Base-by-base conservation (phyloP, 495 filamentous ascomycete genomes). In the Cercophora sp. region DNA sequence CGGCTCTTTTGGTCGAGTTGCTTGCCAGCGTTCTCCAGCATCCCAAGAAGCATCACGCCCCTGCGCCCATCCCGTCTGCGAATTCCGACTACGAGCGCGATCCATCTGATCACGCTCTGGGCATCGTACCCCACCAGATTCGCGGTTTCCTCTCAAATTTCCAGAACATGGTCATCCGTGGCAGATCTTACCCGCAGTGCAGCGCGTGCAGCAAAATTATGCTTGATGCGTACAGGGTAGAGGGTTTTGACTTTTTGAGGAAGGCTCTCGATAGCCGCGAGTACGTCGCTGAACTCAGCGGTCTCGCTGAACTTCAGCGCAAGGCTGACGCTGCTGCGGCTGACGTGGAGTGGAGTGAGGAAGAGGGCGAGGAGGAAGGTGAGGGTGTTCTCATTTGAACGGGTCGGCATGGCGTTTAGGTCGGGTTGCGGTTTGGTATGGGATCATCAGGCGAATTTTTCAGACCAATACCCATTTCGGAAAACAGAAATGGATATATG, bases 231-330 rank as follows among this genome's bases (percentile, higher is more conserved):
- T 98, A 96, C 61, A 74, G 78, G 52, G 67, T 74, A 22, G 79
- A 85, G 36, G 88, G 86, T 0, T 98, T 91, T 90, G 80, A 82
- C 3, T 97, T 98, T 68, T 86, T 98, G 31, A 87, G 87, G 73
- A 83, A 75, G 60, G 93, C 91, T 22, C 71, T 97, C 5, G 84
- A 87, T 57, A 87, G 94, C 65, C 82, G 80, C 45, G 86, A 91
- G 2, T 96, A 88, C 64, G 87, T 98, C 0, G 88, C 91, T 57
- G 89, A 96, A 63, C 69, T 97, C 32, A 94, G 88, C 60, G 93
- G 93, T 8, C 73, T 97, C 32, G 89, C 87, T 42, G 91, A 96
- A 75, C 91, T 96, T 51, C 92, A 96, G 66, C 77, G 85, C 61
- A 74, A 71, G 63, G 93, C 92, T 0, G 89, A 93, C 63, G 65